Conservation (phyloP, 2,329 filamentous ascomycete genomes). For the Xylaria sp. region DNA sequence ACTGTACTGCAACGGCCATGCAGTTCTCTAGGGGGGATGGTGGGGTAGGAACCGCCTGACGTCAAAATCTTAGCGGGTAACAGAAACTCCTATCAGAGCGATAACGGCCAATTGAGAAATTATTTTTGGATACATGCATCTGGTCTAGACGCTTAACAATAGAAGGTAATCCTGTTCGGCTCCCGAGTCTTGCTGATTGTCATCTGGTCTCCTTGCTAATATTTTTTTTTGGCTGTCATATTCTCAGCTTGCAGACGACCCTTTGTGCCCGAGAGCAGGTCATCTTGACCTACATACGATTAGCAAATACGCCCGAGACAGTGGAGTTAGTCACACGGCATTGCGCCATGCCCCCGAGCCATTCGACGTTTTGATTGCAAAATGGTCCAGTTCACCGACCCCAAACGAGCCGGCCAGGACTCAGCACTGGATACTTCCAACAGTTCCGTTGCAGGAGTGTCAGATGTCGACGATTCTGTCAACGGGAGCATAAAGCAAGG, state of each 20-base stretch:
- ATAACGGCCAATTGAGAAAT: constrained; percentile 18
- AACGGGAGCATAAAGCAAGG: constrained; percentile 27
- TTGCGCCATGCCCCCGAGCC: constrained; percentile 4
- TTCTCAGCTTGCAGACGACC: too few species aligned
- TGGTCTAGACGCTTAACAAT: not conserved
- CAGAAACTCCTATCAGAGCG: constrained; percentile 18
- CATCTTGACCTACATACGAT: not conserved
- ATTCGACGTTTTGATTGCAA: constrained; percentile 8
- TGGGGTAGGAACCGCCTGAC: not conserved
- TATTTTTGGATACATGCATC: constrained; percentile 15
- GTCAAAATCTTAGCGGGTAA: not conserved
- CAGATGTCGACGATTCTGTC: constrained; percentile 38
- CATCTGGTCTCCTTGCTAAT: not conserved
- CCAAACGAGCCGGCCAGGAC: constrained; percentile 18
- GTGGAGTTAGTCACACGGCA: constrained; percentile 6
- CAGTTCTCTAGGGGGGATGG: not conserved
- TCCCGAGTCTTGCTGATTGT: not conserved
- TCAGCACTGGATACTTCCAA: constrained; percentile 20
- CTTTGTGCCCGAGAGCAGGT: too few species aligned
- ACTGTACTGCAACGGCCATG: too few species aligned
- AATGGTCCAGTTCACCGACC: constrained; percentile 36
- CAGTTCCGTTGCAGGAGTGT: constrained; percentile 27
- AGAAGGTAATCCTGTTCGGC: too few species aligned
- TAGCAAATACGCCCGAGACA: not conserved
- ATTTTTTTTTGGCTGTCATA: not conserved